phyloP scores from a whole-genome alignment of 176 grass and related monocot genomes.

The Melocanna baccifera region DNA sequence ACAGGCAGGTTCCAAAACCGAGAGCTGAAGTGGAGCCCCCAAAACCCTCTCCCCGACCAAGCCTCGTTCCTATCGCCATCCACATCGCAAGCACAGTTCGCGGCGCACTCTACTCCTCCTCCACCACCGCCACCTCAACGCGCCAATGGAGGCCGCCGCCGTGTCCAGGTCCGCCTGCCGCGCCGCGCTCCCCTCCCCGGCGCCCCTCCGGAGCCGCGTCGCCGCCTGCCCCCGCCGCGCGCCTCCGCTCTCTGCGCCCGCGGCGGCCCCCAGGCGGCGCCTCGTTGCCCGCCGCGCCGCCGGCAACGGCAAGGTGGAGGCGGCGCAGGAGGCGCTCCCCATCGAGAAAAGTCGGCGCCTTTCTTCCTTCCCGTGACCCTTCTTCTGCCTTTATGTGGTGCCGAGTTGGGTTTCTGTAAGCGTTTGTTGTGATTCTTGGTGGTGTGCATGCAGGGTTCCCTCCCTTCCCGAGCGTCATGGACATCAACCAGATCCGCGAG shows the following conservation, averaged over 20 bases:
- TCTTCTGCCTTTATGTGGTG: neutral
- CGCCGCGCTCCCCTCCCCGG: constrained; percentile 2
- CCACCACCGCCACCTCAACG: neutral
- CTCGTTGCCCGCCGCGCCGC: constrained; percentile 34
- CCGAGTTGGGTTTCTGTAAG: neutral
- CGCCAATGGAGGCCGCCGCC: constrained; percentile 48
- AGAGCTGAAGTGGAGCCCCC: too few relatives aligned
- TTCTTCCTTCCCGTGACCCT: neutral
- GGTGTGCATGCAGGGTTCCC: neutral
- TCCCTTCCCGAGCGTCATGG: too few relatives aligned
- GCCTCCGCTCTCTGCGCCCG: neutral
- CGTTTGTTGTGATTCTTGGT: neutral
- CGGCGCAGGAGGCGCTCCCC: constrained; percentile 38
- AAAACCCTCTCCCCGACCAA: too few relatives aligned
- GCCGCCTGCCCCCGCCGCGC: neutral
- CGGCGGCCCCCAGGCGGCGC: neutral
- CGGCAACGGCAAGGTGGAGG: constrained; percentile 1
- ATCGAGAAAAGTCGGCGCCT: constrained; percentile 64
- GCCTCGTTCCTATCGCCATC: constrained; percentile 36
- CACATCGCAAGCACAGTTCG: neutral
- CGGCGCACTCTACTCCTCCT: neutral
- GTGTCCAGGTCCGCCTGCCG: constrained; percentile 52
- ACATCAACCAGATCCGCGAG: too few relatives aligned
- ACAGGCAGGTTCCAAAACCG: too few relatives aligned
- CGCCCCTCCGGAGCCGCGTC: neutral